Base-by-base conservation (phyloP, 1,139 yeast genomes). In the Wickerhamiella pararugosa region DNA sequence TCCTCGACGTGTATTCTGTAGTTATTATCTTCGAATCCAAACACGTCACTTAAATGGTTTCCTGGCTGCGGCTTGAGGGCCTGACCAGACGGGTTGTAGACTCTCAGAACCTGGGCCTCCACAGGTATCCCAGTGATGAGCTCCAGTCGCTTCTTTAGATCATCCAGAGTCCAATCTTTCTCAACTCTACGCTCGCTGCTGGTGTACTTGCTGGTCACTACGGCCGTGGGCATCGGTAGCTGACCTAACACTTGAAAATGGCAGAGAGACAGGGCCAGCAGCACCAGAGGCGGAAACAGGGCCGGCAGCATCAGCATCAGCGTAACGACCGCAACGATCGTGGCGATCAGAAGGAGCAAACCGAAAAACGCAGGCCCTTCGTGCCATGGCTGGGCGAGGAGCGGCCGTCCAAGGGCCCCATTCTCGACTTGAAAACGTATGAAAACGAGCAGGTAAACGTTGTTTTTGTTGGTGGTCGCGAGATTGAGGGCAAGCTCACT, bases 361-460 rank as follows among this genome's bases (percentile, higher is more conserved):
- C 21, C 4, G n/a, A 47, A 43, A 29, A 55, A 41, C 48, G 52
- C 35, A 48, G 49, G 31, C 55, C 47, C 31, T 51, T 51, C 36
- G 53, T 49, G 37, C 54, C 62, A 7, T 57, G 63, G 49, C 56
- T 63, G 7, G 65, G 60, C 52, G 68, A 55, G 49, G 86, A 78
- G 54, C 76, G 87, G 8, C 94, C 94, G 30, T 79, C 79, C 64
- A 77, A 83, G 61, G 96, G 87, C 51, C 94, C 95, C 28, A 84
- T 87, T 51, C 66, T 86, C 49, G 92, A 87, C 58, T 68, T 90
- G 49, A 74, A 78, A 49, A 80, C 77, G 55, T 83, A 82, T 58
- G 74, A 76, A 54, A 92, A 83, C 58, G 70, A 79, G 51, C 63
- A 70, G 51, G 75, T 90, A 42, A 71, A 80, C 52, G 93, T 86